Evolutionary conservation across 1,284 basidiomycete species (phyloP).

Genomic region (Pterula multifida): DNA sequence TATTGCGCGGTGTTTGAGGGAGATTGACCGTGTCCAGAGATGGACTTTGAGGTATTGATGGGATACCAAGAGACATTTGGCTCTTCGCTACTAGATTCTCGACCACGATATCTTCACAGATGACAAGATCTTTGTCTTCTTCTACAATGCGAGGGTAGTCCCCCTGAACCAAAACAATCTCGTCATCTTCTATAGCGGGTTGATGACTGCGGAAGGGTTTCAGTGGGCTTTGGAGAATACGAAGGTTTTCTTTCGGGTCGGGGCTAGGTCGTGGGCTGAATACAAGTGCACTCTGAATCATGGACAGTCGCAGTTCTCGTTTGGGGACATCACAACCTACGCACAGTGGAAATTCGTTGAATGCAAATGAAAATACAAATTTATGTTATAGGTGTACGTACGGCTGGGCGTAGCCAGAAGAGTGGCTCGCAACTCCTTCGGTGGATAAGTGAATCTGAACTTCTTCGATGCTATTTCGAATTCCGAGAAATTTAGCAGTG

Average conservation of each 20-base stretch:
- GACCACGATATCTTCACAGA: slow-evolving; percentile 49
- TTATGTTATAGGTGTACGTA: slow-evolving; percentile 16
- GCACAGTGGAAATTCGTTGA: slow-evolving; percentile 1
- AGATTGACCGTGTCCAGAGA: slow-evolving; percentile 6
- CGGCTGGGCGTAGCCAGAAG: slow-evolving; percentile 39
- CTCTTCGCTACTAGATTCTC: slow-evolving; percentile 8
- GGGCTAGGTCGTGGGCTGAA: slow-evolving; percentile 51
- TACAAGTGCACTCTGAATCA: slow-evolving; percentile 63
- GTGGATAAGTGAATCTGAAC: slow-evolving; percentile 60
- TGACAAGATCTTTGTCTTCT: slow-evolving; percentile 58
- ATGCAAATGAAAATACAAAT: not conserved
- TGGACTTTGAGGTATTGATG: slow-evolving; percentile 11
- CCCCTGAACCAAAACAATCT: slow-evolving; percentile 54
- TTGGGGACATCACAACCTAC: slow-evolving; percentile 16
- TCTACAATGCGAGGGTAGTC: slow-evolving; percentile 54
- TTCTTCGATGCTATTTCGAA: slow-evolving; percentile 56
- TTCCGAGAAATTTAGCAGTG: slow-evolving; percentile 50
- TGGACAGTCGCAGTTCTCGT: slow-evolving; percentile 50
- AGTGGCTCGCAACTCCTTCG: slow-evolving; percentile 51
- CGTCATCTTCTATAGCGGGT: slow-evolving; percentile 22
- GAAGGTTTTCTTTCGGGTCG: slow-evolving; percentile 49
- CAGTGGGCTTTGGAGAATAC: slow-evolving; percentile 46
- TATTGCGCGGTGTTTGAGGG: slow-evolving; percentile 17
- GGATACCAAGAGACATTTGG: slow-evolving; percentile 9
- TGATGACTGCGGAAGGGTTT: slow-evolving; percentile 22